Base-by-base conservation (phyloP, 352 stramenopile species). In the Globisporangium polare region DNA sequence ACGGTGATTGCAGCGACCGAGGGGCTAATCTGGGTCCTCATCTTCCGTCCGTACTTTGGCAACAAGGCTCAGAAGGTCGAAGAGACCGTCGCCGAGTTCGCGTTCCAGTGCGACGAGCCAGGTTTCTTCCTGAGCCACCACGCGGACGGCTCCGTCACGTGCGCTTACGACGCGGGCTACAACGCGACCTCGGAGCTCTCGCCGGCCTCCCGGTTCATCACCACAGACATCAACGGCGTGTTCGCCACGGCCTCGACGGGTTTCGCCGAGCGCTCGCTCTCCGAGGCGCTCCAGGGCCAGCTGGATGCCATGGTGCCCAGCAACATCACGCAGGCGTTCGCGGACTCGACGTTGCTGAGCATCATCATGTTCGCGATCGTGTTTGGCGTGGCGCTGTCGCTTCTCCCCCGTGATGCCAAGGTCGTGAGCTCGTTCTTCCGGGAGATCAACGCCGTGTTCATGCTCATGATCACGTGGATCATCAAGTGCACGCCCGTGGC, bases 331-430 rank as follows among this genome's bases (percentile, higher is more conserved):
- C 35, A 49, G 0, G 68, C 73, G 9, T 82, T 84, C 57, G 62
- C 66, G 5, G 58, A 80, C 17, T 69, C 61, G 41, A 68, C 62
- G 1, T 35, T 84, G 49, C 62, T 80, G 10, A 74, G 67, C 20
- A 76, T 86, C 61, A 72, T 83, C 51, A 75, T 64, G 62, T 86
- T 86, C 56, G 68, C 69, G 9, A 61, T 80, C 13, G 59, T 80
- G 41, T 60, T 84, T 35, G 72, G 70, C 18, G 42, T 79, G 9
- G 66, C 70, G 3, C 50, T 80, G 42, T 15, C 65, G 18, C 1
- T 55, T 20, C 17, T 57, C 39, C 41, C 68, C 31, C 29, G 59
- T 29, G 29, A 65, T 20, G 62, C 52, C 33, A 60, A 43, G 50
- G 41, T 42, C 35, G 64, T 29, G 55, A 35, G 49, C 46, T 65